Evolutionary conservation across 2,329 filamentous ascomycete genomes (phyloP).

Genomic region (Pseudomassariella vexata): DNA sequence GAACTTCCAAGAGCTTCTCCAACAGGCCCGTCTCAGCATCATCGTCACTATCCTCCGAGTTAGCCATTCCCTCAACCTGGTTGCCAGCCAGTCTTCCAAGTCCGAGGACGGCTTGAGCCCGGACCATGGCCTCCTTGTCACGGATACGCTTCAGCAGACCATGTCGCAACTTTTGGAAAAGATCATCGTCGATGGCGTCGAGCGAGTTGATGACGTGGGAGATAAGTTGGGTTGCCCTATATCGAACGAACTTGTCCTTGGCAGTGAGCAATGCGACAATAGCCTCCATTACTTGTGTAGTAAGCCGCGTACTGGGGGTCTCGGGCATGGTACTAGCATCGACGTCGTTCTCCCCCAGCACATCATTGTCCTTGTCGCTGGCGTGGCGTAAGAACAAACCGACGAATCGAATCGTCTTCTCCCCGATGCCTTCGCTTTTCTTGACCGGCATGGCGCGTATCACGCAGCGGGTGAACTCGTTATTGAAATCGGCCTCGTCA

Average conservation of each 20-base stretch:
- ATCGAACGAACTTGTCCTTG: constrained; percentile 92
- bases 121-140: constrained; percentile 90
- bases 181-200: constrained; percentile 83
- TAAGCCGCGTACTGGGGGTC: constrained; percentile 78
- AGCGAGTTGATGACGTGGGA: constrained; percentile 90
- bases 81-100: constrained; percentile 80
- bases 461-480: constrained; percentile 77
- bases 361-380: constrained; percentile 64
- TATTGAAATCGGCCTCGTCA: constrained; percentile 81
- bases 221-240: constrained; percentile 81
- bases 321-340: constrained; percentile 69
- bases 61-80: constrained; percentile 63
- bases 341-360: constrained; percentile 59
- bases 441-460: constrained; percentile 79
- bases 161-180: constrained; percentile 77
- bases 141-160: constrained; percentile 79
- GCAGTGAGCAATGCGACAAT: constrained; percentile 71
- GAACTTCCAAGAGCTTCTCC: constrained; percentile 76
- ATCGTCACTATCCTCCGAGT: constrained; percentile 66
- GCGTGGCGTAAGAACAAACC: constrained; percentile 78
- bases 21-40: constrained; percentile 65
- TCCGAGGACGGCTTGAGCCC: constrained; percentile 86
- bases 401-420: constrained; percentile 78
- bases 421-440: constrained; percentile 85
- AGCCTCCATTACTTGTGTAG: constrained; percentile 65